phyloP scores from a whole-genome alignment of 2,329 filamentous ascomycete species.

The Pseudodiploospora longispora region DNA sequence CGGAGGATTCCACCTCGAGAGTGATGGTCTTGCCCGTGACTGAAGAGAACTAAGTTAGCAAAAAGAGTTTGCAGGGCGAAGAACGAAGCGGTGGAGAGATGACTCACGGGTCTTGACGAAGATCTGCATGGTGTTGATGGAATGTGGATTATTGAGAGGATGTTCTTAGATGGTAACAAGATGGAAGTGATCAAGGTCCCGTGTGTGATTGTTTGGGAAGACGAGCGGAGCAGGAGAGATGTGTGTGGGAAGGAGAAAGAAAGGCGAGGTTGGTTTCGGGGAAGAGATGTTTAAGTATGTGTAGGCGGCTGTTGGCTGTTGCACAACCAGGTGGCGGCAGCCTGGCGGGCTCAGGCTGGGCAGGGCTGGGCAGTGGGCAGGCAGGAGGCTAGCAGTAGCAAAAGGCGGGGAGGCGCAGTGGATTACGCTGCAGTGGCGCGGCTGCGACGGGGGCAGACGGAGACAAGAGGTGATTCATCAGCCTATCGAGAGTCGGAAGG shows the following conservation, averaged over 20 bases:
- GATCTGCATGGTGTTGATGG: conserved; percentile 72
- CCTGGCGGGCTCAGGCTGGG: neutral
- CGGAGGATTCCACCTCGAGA: conserved; percentile 71
- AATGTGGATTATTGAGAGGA: conserved; percentile 15
- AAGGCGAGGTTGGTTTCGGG: conserved; percentile 1
- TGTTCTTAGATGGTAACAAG: conserved; percentile 11
- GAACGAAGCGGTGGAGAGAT: conserved; percentile 12
- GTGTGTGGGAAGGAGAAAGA: conserved; percentile 10
- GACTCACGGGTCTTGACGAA: conserved; percentile 91
- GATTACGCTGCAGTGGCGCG: conserved; percentile 12
- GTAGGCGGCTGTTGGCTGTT: too few relatives aligned
- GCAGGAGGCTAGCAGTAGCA: conserved; percentile 14
- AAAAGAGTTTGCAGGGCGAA: neutral
- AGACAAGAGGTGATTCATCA: conserved; percentile 25
- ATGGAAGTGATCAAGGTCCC: conserved; percentile 1
- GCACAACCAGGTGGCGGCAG: conserved; percentile 8
- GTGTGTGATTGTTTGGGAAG: conserved; percentile 1
- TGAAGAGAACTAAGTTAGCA: conserved; percentile 18
- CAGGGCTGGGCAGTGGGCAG: conserved; percentile 12
- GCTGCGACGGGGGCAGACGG: neutral
- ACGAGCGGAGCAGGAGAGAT: conserved; percentile 9
- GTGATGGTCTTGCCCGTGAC: conserved; percentile 61
- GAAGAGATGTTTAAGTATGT: conserved; percentile 24
- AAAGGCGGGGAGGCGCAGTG: conserved; percentile 23
- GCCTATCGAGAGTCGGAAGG: conserved; percentile 26